phyloP scores from a whole-genome alignment of 345 rosid species.

The Reutealis trisperma region DNA sequence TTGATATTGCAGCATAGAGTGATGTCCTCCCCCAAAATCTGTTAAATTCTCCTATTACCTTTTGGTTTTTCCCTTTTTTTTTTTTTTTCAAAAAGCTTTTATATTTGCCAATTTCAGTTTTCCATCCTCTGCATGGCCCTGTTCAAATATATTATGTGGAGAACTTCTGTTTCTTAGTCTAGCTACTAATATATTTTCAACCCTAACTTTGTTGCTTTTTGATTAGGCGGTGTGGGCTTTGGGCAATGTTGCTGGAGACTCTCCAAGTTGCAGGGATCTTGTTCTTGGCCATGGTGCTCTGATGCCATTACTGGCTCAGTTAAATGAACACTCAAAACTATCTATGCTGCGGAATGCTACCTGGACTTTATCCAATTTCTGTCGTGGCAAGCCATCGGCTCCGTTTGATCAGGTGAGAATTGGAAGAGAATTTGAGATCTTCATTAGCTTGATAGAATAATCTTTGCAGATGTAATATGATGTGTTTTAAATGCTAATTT shows the following conservation, averaged over 20 bases:
- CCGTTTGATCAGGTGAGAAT: constrained; percentile 64
- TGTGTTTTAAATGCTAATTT: neutral
- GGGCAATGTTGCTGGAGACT: constrained; percentile 82
- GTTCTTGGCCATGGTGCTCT: constrained; percentile 69
- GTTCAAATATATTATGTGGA: neutral
- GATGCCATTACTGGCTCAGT: constrained; percentile 62
- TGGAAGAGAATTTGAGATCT: neutral
- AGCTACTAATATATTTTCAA: neutral
- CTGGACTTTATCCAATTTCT: constrained; percentile 74
- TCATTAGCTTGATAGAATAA: neutral
- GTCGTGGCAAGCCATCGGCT: constrained; percentile 77
- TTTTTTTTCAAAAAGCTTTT: too few species aligned
- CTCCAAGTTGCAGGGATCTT: constrained; percentile 70
- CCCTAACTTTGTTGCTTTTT: constrained; percentile 16
- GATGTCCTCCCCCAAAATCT: too few species aligned
- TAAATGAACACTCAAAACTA: constrained; percentile 61
- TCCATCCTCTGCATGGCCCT: neutral
- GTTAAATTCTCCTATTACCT: too few species aligned
- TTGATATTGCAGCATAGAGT: neutral
- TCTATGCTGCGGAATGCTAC: constrained; percentile 82
- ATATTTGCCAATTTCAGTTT: neutral
- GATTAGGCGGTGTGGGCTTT: constrained; percentile 75
- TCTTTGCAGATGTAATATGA: neutral
- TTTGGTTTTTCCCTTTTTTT: too few species aligned
- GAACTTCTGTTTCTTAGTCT: neutral